These are phyloP conservation scores for Trypanosoma melophagium DNA, from an alignment of 208 protist species.

Conservation along the genomic window DNA sequence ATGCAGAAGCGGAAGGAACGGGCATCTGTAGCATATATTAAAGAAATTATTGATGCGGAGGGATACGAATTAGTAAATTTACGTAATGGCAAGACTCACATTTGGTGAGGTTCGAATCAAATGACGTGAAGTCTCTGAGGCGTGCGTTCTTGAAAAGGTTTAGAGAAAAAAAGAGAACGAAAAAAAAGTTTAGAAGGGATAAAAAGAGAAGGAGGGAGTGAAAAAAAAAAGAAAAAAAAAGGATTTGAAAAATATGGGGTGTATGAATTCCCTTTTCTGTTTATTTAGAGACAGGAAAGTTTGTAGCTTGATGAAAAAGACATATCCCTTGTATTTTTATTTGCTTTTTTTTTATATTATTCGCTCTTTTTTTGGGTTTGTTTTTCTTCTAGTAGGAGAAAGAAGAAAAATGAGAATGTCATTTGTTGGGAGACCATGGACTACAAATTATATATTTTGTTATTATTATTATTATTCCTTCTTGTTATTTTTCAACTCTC, in stretches of 20 bases:
- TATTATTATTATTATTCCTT: constrained; percentile 3
- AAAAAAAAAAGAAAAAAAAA: constrained; percentile 8
- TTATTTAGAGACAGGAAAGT: too few species aligned
- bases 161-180: background rate
- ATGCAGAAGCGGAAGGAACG: constrained; percentile 45
- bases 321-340: background rate
- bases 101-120: constrained; percentile 7
- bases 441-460: background rate
- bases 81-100: constrained; percentile 32
- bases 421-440: background rate
- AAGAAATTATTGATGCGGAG: constrained; percentile 45
- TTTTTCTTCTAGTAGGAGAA: background rate
- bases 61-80: constrained; percentile 66
- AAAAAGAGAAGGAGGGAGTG: background rate
- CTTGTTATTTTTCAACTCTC: background rate
- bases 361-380: too few species aligned
- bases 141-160: background rate
- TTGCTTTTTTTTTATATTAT: background rate
- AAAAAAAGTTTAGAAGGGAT: background rate
- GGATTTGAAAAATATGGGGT: background rate
- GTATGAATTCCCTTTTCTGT: background rate
- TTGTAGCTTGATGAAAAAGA: background rate
- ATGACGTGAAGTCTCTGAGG: too few species aligned
- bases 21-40: constrained; percentile 45
- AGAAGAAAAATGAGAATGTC: constrained; percentile 4